Conservation (phyloP, 306 rosid genomes). For the Hippophae gyantsensis region DNA sequence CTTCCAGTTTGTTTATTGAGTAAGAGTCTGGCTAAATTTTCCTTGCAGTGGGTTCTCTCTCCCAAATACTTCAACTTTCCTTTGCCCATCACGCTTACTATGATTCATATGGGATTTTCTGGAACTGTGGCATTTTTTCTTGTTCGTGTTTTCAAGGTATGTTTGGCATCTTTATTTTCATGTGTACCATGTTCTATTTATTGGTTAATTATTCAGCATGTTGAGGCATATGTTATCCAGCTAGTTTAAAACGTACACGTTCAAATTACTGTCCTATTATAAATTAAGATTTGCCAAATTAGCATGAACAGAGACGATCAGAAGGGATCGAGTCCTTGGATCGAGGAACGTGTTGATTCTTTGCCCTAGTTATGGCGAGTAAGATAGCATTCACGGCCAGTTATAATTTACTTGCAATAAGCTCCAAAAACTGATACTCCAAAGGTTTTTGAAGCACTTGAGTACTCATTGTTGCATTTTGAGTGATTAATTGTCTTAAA, state of each 20-base stretch:
- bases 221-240: neutral
- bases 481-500: too few relatives aligned
- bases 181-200: neutral
- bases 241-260: neutral
- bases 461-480: too few relatives aligned
- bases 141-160: slow-evolving; percentile 88
- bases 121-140: slow-evolving; percentile 82
- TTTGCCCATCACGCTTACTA: slow-evolving; percentile 81
- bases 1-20: neutral
- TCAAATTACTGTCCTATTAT: neutral
- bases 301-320: neutral
- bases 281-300: neutral
- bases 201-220: neutral
- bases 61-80: slow-evolving; percentile 90
- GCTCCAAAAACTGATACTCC: too few relatives aligned
- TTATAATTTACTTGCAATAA: too few relatives aligned
- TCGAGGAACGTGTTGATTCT: too few relatives aligned
- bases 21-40: neutral
- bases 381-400: too few relatives aligned
- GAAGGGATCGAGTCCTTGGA: too few relatives aligned
- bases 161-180: slow-evolving; percentile 1
- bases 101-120: slow-evolving; percentile 97
- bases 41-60: slow-evolving; percentile 91
- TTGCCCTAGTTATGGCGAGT: too few relatives aligned
- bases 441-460: too few relatives aligned